phyloP scores from a whole-genome alignment of 495 filamentous ascomycete genomes.

The Hypoxylon subgilvum region DNA sequence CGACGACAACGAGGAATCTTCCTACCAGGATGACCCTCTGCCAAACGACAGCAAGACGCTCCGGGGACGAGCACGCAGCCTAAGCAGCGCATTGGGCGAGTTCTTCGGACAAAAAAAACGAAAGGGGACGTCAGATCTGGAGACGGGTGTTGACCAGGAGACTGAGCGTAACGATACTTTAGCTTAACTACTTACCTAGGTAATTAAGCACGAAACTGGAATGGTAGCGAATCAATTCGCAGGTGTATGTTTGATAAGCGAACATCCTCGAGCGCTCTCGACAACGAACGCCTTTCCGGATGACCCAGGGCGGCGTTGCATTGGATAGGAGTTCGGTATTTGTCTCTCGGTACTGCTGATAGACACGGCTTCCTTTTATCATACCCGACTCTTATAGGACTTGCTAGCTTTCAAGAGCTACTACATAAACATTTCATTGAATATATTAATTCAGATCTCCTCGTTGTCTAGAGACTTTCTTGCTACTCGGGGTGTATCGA shows the following conservation, averaged over 20 bases:
- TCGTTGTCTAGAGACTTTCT: slow-evolving; percentile 1
- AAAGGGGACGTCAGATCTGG: slow-evolving; percentile 32
- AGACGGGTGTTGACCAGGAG: slow-evolving; percentile 21
- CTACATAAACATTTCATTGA: slow-evolving; percentile 32
- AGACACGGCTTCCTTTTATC: slow-evolving; percentile 22
- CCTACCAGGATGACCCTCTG: slow-evolving; percentile 30
- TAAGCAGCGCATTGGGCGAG: slow-evolving; percentile 57
- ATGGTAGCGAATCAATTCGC: neutral
- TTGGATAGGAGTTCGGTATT: slow-evolving; percentile 37
- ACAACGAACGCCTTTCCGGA: slow-evolving; percentile 8
- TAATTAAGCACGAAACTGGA: slow-evolving; percentile 12
- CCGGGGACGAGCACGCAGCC: slow-evolving; percentile 52
- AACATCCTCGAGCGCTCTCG: slow-evolving; percentile 2
- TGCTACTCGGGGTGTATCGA: neutral
- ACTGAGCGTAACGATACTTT: slow-evolving; percentile 7
- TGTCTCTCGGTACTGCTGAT: slow-evolving; percentile 12
- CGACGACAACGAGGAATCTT: slow-evolving; percentile 17
- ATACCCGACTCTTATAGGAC: slow-evolving; percentile 23
- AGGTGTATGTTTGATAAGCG: neutral
- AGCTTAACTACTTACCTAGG: neutral
- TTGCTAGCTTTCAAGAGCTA: slow-evolving; percentile 2
- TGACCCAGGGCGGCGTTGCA: slow-evolving; percentile 17
- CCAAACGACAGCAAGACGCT: slow-evolving; percentile 20
- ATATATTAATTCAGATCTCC: slow-evolving; percentile 34
- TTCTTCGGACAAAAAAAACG: slow-evolving; percentile 46